Evolutionary conservation across 2,329 filamentous ascomycete species (phyloP).

Genomic region (Byssothecium circinans): DNA sequence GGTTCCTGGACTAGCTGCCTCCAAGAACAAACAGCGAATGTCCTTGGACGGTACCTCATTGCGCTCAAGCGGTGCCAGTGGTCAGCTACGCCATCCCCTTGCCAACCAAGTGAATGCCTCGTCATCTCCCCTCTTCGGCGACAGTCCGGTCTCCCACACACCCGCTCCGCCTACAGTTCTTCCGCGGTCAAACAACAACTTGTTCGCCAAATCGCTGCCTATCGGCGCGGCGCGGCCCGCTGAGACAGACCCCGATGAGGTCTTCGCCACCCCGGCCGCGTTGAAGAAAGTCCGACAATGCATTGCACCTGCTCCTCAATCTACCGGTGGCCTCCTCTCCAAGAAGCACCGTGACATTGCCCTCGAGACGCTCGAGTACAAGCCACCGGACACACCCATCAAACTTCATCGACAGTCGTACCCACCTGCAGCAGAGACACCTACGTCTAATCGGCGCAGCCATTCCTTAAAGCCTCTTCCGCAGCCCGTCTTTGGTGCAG

Average conservation of each 20-base stretch:
- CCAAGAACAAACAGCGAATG: conserved; percentile 67
- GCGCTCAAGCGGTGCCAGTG: conserved; percentile 47
- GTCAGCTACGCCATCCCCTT: conserved; percentile 68
- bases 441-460: conserved; percentile 48
- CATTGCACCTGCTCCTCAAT: conserved; percentile 71
- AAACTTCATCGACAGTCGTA: conserved; percentile 65
- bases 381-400: conserved; percentile 83
- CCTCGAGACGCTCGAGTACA: conserved; percentile 65
- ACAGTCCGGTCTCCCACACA: conserved; percentile 64
- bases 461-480: conserved; percentile 56
- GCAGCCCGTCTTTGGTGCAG: conserved; percentile 70
- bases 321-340: conserved; percentile 76
- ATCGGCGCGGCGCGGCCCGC: conserved; percentile 62
- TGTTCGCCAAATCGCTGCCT: conserved; percentile 75
- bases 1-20: conserved; percentile 55
- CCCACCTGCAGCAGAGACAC: conserved; percentile 61
- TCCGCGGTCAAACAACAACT: conserved; percentile 17
- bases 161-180: conserved; percentile 46
- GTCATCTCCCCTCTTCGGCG: conserved; percentile 57
- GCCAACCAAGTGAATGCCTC: conserved; percentile 86
- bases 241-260: conserved; percentile 47
- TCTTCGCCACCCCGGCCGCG: conserved; percentile 71
- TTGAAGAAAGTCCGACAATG: conserved; percentile 78
- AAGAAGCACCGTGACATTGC: conserved; percentile 74
- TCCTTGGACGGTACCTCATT: conserved; percentile 79